phyloP scores from a whole-genome alignment of 1,284 basidiomycete genomes.

The Trichosporon asahii region DNA sequence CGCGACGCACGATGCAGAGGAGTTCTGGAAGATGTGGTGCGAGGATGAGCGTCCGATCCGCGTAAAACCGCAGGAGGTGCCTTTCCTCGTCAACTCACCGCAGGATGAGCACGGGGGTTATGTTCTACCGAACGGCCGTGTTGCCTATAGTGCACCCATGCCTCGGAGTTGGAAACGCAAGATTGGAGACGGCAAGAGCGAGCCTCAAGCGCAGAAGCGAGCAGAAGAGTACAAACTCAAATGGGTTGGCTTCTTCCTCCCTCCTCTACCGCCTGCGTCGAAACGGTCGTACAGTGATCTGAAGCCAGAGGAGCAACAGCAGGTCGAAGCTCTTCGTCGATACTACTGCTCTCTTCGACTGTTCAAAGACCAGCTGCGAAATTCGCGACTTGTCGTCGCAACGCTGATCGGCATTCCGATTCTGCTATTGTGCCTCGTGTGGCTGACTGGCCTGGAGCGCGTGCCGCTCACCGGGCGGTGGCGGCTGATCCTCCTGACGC shows the following conservation, averaged over 20 bases:
- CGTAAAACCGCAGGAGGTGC: slow-evolving; percentile 28
- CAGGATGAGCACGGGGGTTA: slow-evolving; percentile 25
- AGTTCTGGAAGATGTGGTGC: slow-evolving; percentile 49
- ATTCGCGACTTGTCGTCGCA: slow-evolving; percentile 58
- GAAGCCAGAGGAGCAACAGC: slow-evolving; percentile 52
- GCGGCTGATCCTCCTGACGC: slow-evolving; percentile 79
- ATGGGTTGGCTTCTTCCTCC: slow-evolving; percentile 30
- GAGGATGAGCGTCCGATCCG: slow-evolving; percentile 33
- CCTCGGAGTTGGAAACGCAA: slow-evolving; percentile 9
- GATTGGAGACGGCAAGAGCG: not conserved
- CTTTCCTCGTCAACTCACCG: slow-evolving; percentile 20
- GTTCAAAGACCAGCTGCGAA: slow-evolving; percentile 57
- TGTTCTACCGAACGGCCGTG: slow-evolving; percentile 29
- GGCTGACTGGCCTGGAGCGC: slow-evolving; percentile 71
- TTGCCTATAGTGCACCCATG: slow-evolving; percentile 31
- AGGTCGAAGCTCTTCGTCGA: slow-evolving; percentile 54
- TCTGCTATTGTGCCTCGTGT: slow-evolving; percentile 67
- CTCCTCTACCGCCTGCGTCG: slow-evolving; percentile 35
- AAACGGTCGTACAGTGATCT: slow-evolving; percentile 36
- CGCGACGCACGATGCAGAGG: slow-evolving; percentile 35
- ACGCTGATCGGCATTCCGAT: slow-evolving; percentile 65
- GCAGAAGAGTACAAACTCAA: slow-evolving; percentile 12
- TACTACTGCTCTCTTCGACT: slow-evolving; percentile 40
- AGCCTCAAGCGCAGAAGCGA: slow-evolving; percentile 8
- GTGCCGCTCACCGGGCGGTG: slow-evolving; percentile 81